These are phyloP conservation scores for Hemileccinum rubropunctum DNA, from an alignment of 768 basidiomycete genomes.

Conservation along the genomic window DNA sequence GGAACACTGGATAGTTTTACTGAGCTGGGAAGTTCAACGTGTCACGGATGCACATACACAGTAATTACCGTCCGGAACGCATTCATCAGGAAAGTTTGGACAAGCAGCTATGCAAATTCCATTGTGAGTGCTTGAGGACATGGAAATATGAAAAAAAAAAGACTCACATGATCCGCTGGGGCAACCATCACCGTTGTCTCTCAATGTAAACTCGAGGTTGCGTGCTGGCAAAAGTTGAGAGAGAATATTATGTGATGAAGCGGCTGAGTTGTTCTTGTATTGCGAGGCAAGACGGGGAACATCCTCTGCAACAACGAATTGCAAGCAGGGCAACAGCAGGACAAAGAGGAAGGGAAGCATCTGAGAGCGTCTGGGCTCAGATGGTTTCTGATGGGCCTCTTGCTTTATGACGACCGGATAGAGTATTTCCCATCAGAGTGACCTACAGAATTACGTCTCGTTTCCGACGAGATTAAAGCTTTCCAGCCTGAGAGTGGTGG, in stretches of 20 bases:
- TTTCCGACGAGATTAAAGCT: background rate
- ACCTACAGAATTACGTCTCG: background rate
- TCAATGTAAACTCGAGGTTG: slow-evolving; percentile 3
- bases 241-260: background rate
- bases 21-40: background rate
- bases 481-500: background rate
- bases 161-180: slow-evolving; percentile 13
- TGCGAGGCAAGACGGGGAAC: background rate
- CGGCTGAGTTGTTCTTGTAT: slow-evolving; percentile 7
- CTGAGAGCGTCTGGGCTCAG: background rate
- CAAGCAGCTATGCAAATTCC: slow-evolving; percentile 13
- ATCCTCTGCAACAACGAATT: slow-evolving; percentile 7
- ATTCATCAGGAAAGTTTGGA: slow-evolving; percentile 14
- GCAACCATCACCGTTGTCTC: slow-evolving; percentile 10
- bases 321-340: slow-evolving; percentile 5
- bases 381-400: too few relatives aligned
- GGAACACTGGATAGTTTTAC: slow-evolving; percentile 11
- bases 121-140: background rate
- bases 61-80: slow-evolving; percentile 15
- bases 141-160: background rate
- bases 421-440: background rate
- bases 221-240: slow-evolving; percentile 11
- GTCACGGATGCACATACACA: slow-evolving; percentile 14
- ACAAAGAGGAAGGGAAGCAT: slow-evolving; percentile 14
- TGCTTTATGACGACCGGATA: slow-evolving; percentile 3